phyloP scores from a whole-genome alignment of 1,284 basidiomycete species.

The Lignosus rhinocerotis region DNA sequence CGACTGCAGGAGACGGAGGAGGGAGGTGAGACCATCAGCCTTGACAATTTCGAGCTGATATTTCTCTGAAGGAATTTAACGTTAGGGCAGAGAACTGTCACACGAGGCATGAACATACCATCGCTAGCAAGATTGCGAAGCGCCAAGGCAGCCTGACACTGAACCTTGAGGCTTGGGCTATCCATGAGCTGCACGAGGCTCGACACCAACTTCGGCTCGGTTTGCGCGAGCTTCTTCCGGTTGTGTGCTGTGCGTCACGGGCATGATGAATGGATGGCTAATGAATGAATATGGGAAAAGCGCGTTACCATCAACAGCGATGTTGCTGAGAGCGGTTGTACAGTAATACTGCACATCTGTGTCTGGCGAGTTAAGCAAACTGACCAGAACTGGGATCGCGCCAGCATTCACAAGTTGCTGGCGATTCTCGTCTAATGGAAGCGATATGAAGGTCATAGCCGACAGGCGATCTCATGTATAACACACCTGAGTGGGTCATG shows the following conservation, averaged over 20 bases:
- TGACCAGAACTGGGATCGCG: slow-evolving; percentile 96
- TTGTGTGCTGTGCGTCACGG: slow-evolving; percentile 60
- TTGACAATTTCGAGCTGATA: slow-evolving; percentile 99
- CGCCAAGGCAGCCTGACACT: slow-evolving; percentile 97
- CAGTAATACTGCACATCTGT: slow-evolving; percentile 99
- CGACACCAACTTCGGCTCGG: slow-evolving; percentile 93
- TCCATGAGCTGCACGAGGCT: slow-evolving; percentile 98
- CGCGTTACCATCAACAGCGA: slow-evolving; percentile 87
- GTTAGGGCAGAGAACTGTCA: neutral
- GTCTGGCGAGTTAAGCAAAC: slow-evolving; percentile 93
- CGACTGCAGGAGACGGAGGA: slow-evolving; percentile 94
- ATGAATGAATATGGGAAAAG: neutral
- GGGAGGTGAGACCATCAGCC: slow-evolving; percentile 88
- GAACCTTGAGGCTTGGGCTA: slow-evolving; percentile 95
- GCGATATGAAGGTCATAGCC: slow-evolving; percentile 5
- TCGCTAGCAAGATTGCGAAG: slow-evolving; percentile 97
- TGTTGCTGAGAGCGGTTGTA: slow-evolving; percentile 98
- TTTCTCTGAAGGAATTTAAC: slow-evolving; percentile 66
- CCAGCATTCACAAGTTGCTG: slow-evolving; percentile 99
- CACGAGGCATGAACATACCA: slow-evolving; percentile 51
- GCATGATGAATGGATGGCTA: neutral
- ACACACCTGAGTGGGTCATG: slow-evolving; percentile 96
- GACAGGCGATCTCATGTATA: slow-evolving; percentile 9
- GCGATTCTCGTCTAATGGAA: slow-evolving; percentile 85
- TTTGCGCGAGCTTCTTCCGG: slow-evolving; percentile 93